Conservation (phyloP, 75 land plant species). For the Picea glauca region DNA sequence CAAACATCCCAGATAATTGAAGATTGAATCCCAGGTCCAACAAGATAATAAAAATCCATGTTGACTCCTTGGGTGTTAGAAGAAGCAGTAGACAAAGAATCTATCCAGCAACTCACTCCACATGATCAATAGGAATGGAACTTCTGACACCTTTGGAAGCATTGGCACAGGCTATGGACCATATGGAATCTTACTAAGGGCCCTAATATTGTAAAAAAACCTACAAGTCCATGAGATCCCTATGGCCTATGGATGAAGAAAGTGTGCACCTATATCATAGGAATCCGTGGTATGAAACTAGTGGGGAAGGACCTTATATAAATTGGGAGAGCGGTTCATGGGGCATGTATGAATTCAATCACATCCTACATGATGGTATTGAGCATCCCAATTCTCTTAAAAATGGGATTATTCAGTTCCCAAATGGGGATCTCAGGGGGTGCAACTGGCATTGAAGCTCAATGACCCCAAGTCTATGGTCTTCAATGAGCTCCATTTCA, state of each 20-base stretch:
- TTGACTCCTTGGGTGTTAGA: too few species aligned
- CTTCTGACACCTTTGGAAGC: conserved; percentile 37
- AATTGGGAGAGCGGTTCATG: conserved; percentile 46
- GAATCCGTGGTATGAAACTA: conserved; percentile 39
- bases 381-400: conserved; percentile 33
- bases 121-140: conserved; percentile 45
- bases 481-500: conserved; percentile 43
- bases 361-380: conserved; percentile 31
- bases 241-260: conserved; percentile 35
- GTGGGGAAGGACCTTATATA: conserved; percentile 31
- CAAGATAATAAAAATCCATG: too few species aligned
- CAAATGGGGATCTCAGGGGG: conserved; percentile 41
- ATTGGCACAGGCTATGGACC: conserved; percentile 48
- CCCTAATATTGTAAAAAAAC: conserved; percentile 15
- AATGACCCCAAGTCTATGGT: conserved; percentile 33
- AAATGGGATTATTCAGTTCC: conserved; percentile 32
- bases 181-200: conserved; percentile 19
- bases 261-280: conserved; percentile 28
- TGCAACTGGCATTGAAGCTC: conserved; percentile 33
- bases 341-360: conserved; percentile 28
- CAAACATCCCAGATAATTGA: too few species aligned
- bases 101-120: conserved; percentile 23
- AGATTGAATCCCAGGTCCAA: too few species aligned
- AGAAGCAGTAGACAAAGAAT: too few species aligned
- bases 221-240: conserved; percentile 39